These are phyloP conservation scores for Neurospora sp. DNA, from an alignment of 2,329 filamentous ascomycete genomes.

Conservation along the genomic window DNA sequence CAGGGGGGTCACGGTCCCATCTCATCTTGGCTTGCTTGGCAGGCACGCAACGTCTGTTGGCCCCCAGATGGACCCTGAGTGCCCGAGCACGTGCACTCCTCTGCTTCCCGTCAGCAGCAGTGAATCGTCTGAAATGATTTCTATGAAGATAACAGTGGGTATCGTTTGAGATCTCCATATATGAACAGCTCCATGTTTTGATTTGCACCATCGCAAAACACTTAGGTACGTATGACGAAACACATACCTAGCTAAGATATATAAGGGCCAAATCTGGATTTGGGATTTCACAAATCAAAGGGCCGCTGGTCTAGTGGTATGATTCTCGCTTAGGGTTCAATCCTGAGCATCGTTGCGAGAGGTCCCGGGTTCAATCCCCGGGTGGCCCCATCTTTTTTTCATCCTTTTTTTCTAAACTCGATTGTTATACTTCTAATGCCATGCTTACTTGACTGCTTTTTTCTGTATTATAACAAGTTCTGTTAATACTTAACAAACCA, in stretches of 20 bases:
- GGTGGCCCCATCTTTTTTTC: constrained; percentile 13
- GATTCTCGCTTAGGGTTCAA: constrained; percentile 49
- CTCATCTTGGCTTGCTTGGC: neutral
- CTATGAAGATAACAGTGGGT: neutral
- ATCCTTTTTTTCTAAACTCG: too few species aligned
- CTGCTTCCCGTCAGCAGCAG: neutral
- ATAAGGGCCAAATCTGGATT: rapidly evolving
- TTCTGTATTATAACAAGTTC: too few species aligned
- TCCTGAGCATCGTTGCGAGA: constrained; percentile 22
- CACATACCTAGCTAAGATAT: neutral
- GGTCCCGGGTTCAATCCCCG: constrained; percentile 34
- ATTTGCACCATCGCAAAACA: neutral
- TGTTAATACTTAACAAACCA: too few species aligned
- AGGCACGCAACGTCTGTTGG: neutral
- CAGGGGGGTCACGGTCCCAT: neutral
- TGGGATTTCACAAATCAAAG: neutral
- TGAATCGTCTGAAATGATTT: neutral
- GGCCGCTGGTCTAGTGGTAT: constrained; percentile 44
- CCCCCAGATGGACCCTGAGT: neutral
- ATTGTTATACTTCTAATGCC: too few species aligned
- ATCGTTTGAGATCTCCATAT: neutral
- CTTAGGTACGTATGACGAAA: neutral
- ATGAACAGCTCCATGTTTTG: neutral
- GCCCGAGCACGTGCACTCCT: neutral
- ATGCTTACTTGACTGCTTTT: too few species aligned